Percentiles rank a stretch among this genome's conserved stretches.
Conservation (phyloP, 495 filamentous ascomycete genomes). For the Antarctomyces pellizariae region DNA sequence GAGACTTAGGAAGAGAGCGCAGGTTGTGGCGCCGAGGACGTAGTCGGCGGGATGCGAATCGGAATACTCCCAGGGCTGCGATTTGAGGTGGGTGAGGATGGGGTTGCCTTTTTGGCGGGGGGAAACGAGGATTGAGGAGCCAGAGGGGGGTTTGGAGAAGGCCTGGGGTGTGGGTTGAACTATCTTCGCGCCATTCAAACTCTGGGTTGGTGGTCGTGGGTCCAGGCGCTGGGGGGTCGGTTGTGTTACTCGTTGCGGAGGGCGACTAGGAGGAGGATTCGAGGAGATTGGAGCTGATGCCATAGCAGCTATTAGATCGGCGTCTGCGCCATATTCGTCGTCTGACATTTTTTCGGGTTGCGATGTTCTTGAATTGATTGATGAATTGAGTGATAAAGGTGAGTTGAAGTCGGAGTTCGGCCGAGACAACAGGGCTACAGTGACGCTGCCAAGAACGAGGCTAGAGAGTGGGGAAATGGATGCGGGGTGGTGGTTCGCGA, state of each 20-base stretch:
- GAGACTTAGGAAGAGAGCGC: constrained; percentile 75
- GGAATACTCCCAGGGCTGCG: constrained; percentile 87
- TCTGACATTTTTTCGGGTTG: constrained; percentile 27
- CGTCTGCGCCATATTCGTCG: constrained; percentile 35
- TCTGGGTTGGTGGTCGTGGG: constrained; percentile 10
- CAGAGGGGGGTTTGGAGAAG: constrained; percentile 37
- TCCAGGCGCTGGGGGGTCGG: constrained; percentile 11
- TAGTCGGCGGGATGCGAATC: constrained; percentile 92
- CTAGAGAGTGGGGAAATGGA: too few species aligned
- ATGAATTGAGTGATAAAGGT: too few species aligned
- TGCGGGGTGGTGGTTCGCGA: too few species aligned
- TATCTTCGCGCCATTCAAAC: constrained; percentile 25
- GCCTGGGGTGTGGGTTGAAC: constrained; percentile 76
- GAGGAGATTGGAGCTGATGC: constrained; percentile 18
- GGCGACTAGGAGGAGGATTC: constrained; percentile 7
- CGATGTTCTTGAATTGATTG: too few species aligned
- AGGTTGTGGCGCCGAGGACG: constrained; percentile 66
- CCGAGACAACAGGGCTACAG: too few species aligned
- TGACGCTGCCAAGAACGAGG: too few species aligned
- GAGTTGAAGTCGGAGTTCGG: too few species aligned
- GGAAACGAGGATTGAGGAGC: constrained; percentile 68
- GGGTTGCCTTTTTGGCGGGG: constrained; percentile 82
- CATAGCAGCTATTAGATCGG: constrained; percentile 29
- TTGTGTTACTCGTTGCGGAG: constrained; percentile 15
- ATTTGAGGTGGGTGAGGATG: constrained; percentile 56